These are phyloP conservation scores for Rhododendron molle DNA, from an alignment of 148 eudicot genomes.

Conservation along the genomic window DNA sequence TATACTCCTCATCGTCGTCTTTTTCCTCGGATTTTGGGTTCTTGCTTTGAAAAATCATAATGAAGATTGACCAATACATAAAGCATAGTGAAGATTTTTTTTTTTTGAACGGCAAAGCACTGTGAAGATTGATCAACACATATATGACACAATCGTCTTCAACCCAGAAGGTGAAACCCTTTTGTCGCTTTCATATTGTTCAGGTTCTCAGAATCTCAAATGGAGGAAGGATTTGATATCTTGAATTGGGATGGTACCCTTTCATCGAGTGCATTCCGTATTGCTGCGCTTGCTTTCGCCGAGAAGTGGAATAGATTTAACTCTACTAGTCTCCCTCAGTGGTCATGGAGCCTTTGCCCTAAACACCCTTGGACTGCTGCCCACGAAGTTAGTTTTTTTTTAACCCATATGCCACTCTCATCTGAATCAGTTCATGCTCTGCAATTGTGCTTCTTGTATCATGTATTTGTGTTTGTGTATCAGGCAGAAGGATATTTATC, in stretches of 20 bases:
- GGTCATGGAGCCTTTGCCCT: slow-evolving; percentile 58
- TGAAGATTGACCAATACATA: too few relatives aligned
- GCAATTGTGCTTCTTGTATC: not conserved
- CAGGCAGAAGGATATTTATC: slow-evolving; percentile 76
- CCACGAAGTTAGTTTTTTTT: slow-evolving; percentile 24
- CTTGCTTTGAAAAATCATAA: not conserved
- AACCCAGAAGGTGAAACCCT: not conserved
- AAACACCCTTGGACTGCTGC: slow-evolving; percentile 31
- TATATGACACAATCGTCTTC: not conserved
- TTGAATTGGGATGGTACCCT: slow-evolving; percentile 52
- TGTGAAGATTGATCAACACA: not conserved
- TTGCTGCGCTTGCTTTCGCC: slow-evolving; percentile 45
- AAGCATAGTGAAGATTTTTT: not conserved
- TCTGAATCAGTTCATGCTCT: not conserved
- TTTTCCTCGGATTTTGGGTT: not conserved
- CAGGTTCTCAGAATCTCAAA: slow-evolving; percentile 5
- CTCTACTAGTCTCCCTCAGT: slow-evolving; percentile 40
- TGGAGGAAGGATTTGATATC: slow-evolving; percentile 3
- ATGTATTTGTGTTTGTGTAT: not conserved
- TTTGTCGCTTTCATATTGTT: not conserved
- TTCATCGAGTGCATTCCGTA: slow-evolving; percentile 36
- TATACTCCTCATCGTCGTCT: not conserved
- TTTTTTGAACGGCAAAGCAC: not conserved
- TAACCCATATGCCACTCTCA: not conserved
- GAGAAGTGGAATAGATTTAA: slow-evolving; percentile 52